A percentile compares a stretch with the other conserved stretches of the same genome.
phyloP scores from a whole-genome alignment of 768 basidiomycete species.

The Boletus reticulatus region DNA sequence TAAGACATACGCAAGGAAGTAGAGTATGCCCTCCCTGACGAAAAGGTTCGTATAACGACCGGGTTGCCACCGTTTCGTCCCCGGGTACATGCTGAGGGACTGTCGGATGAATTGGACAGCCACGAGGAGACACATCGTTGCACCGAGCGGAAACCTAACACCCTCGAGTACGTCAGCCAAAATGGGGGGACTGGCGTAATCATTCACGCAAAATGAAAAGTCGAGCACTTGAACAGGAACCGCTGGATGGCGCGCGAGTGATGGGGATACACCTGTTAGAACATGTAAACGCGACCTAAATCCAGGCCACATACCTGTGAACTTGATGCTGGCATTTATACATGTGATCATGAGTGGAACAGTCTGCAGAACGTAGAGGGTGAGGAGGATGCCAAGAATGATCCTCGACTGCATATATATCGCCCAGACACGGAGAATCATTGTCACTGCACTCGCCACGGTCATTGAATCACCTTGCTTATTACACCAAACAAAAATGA shows the following conservation, averaged over 20 bases:
- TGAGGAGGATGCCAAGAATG: slow-evolving; percentile 6
- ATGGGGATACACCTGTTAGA: no score
- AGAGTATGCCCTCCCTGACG: neutral
- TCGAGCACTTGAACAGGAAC: no score
- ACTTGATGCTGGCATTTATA: neutral
- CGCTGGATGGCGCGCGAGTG: no score
- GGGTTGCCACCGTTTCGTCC: neutral
- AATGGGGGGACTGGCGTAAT: no score
- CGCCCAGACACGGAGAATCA: slow-evolving; percentile 14
- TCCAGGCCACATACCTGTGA: neutral
- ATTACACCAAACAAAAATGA: neutral
- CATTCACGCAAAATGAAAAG: no score
- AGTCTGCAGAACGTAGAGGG: neutral
- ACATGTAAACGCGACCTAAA: no score
- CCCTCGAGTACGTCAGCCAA: neutral
- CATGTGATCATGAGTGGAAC: neutral
- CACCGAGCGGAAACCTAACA: neutral
- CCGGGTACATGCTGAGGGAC: neutral
- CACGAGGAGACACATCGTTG: neutral
- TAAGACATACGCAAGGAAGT: neutral
- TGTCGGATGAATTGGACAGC: neutral
- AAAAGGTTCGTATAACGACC: neutral
- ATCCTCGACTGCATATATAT: slow-evolving; percentile 5
- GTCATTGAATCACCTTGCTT: neutral
- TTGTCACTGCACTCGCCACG: neutral